phyloP scores from a whole-genome alignment of 1,284 basidiomycete genomes.

The Anthracocystis walkeri region DNA sequence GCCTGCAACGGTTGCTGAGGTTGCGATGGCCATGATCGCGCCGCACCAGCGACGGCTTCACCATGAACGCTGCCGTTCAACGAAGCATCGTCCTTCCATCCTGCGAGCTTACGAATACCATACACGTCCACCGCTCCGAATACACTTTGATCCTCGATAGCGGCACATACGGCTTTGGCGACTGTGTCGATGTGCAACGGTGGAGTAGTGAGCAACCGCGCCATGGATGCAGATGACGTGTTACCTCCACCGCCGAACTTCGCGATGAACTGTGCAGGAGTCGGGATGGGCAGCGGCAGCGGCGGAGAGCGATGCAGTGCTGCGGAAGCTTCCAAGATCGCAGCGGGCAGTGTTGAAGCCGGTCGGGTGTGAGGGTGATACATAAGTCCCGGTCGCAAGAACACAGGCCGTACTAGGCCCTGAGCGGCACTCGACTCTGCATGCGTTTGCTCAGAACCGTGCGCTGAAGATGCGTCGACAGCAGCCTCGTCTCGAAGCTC shows the following conservation, averaged over 20 bases:
- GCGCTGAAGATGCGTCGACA: not conserved
- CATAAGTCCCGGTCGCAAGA: constrained; percentile 78
- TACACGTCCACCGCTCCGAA: constrained; percentile 50
- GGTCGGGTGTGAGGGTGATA: constrained; percentile 95
- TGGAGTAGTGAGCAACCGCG: constrained; percentile 81
- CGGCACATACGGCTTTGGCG: constrained; percentile 80
- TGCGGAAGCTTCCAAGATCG: constrained; percentile 78
- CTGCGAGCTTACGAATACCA: constrained; percentile 56
- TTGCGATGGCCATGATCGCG: constrained; percentile 15
- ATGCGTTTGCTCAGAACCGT: not conserved
- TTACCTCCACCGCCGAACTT: constrained; percentile 19
- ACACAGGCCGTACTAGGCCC: constrained; percentile 37
- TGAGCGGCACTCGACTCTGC: constrained; percentile 1
- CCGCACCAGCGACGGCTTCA: constrained; percentile 7
- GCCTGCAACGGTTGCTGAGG: constrained; percentile 22
- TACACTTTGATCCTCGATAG: constrained; percentile 70
- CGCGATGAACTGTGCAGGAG: constrained; percentile 70
- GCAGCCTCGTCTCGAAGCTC: constrained; percentile 37
- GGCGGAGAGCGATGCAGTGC: constrained; percentile 51
- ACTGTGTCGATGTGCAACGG: constrained; percentile 97
- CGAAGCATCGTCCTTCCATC: constrained; percentile 53
- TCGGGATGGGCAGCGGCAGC: constrained; percentile 75
- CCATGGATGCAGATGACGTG: constrained; percentile 74
- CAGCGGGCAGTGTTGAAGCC: constrained; percentile 84
- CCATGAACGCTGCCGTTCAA: constrained; percentile 20